These are phyloP conservation scores for Annulohypoxylon truncatum DNA, from an alignment of 2,329 filamentous ascomycete genomes.

Conservation along the genomic window DNA sequence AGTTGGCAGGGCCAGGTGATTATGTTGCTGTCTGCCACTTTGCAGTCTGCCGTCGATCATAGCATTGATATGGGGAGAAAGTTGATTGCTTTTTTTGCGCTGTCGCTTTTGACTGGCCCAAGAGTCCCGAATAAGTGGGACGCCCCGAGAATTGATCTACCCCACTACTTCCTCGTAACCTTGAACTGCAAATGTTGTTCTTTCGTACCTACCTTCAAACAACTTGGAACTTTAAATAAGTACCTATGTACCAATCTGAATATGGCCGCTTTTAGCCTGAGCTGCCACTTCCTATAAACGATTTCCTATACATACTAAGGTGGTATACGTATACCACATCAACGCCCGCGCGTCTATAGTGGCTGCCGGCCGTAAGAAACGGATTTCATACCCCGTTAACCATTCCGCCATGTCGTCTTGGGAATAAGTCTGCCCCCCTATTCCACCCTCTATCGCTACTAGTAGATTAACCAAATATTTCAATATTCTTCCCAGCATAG, in stretches of 20 bases:
- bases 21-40: slow-evolving; percentile 10
- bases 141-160: neutral
- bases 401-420: neutral
- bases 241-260: neutral
- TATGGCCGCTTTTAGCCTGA: slow-evolving; percentile 16
- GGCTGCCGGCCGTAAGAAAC: neutral
- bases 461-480: neutral
- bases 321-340: neutral
- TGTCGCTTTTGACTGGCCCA: slow-evolving; percentile 15
- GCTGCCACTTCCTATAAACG: neutral
- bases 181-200: neutral
- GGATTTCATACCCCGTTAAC: neutral
- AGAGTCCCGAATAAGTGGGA: slow-evolving; percentile 27
- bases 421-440: neutral
- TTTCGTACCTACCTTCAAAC: neutral
- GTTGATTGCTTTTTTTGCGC: slow-evolving; percentile 27
- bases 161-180: slow-evolving; percentile 8
- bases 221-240: neutral
- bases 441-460: neutral
- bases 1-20: neutral
- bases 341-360: neutral
- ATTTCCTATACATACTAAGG: neutral
- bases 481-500: neutral
- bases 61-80: slow-evolving; percentile 15
- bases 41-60: slow-evolving; percentile 27